Evolutionary conservation across 257 asterid genomes (phyloP), one percentile per base, ranked within the genome.

Genomic region (Henckelia pumila): DNA sequence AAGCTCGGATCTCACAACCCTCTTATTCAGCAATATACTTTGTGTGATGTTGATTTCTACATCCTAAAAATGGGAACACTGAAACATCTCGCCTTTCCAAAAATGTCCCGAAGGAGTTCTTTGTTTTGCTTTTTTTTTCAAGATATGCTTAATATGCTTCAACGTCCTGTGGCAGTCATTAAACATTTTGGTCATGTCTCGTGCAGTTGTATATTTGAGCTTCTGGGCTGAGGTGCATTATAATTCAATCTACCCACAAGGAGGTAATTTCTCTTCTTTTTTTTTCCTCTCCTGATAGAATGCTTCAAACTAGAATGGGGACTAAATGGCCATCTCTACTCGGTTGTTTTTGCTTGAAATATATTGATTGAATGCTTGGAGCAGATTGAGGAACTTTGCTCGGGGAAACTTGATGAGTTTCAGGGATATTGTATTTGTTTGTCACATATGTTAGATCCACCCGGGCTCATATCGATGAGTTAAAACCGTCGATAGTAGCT

Each of bases 181-280:
- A 55, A 26, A 37, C 32, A 19, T 4, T 72, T 40, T 50, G 21
- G 35, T 29, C 7, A 47, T 47, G 61, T 37, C 63, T 58, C 3
- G 22, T 77, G 87, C 95, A 94, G 99, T 87, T 55, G 82, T 91
- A 67, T 82, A 76, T 73, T 76, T 94, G 77, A 94, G 99, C 68
- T 93, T 93, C 77, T 93, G 99, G 99, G 93, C 99, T 4, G 99
- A 93, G 85, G 99, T 93, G 64, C 99, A 93, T 73, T 93, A 93
- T 84, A 90, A 93, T 88, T 88, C 97, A 19, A 88, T 93, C 70
- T 90, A 93, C 76, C 97, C 97, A 16, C 92, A 73, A 25, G 95
- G 89, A 86, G 99, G 99, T 94, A 82, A 72, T 69, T 47, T 16
- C 37, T 0, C 56, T 35, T 23, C 59, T 30, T 75, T 0, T 50